Conservation (phyloP, 2,329 filamentous ascomycete species). For the Colletotrichum lini region DNA sequence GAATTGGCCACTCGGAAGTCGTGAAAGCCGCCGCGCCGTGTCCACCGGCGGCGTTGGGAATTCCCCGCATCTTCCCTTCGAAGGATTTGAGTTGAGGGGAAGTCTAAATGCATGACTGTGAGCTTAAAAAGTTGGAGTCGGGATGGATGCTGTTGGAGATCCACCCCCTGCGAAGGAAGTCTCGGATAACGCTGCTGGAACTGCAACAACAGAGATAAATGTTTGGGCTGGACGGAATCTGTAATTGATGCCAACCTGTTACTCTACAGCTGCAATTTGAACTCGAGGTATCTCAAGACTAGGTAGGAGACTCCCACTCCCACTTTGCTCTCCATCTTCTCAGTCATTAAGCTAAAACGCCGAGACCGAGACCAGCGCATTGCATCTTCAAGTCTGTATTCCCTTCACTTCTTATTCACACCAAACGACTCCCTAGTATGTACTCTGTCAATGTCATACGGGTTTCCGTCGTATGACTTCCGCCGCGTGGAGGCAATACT, state of each 20-base stretch:
- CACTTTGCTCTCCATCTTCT: too few relatives aligned
- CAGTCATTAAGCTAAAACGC: too few relatives aligned
- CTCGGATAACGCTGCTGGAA: neutral
- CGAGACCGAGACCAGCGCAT: too few relatives aligned
- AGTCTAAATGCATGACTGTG: neutral
- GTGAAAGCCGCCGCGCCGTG: constrained; percentile 37
- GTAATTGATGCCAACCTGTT: too few relatives aligned
- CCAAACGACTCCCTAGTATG: constrained; percentile 8
- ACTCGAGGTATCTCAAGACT: too few relatives aligned
- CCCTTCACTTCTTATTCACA: neutral
- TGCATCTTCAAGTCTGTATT: too few relatives aligned
- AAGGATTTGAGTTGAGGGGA: neutral
- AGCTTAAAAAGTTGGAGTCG: constrained; percentile 3
- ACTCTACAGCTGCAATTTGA: too few relatives aligned
- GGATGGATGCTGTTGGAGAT: neutral
- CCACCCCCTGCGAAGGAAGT: constrained; percentile 2
- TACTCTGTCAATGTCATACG: constrained; percentile 20
- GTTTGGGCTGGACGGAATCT: neutral
- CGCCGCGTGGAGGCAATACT: constrained; percentile 1
- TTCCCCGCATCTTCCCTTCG: constrained; percentile 28
- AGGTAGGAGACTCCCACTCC: too few relatives aligned
- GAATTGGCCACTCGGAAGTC: constrained; percentile 33
- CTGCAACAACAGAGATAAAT: neutral
- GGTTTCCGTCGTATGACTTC: constrained; percentile 19
- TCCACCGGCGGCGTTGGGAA: constrained; percentile 9